phyloP scores from a whole-genome alignment of 1,284 basidiomycete species.

The Anthracocystis walkeri region DNA sequence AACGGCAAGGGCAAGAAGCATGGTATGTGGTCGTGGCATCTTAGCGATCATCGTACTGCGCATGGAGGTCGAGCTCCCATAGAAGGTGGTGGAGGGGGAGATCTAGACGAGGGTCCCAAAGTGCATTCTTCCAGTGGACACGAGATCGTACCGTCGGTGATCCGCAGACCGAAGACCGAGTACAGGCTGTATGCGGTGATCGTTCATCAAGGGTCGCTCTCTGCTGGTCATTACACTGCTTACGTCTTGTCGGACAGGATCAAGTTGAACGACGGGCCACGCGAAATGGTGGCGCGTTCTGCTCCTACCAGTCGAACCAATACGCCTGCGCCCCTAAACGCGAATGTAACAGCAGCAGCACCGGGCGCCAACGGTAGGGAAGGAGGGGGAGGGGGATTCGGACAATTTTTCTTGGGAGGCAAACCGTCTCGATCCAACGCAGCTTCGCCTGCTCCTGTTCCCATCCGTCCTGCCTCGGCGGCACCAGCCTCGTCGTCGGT shows the following conservation, averaged over 20 bases:
- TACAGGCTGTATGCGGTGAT: constrained; percentile 77
- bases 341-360: not conserved
- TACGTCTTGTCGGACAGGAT: constrained; percentile 59
- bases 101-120: constrained; percentile 43
- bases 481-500: constrained; percentile 23
- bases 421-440: constrained; percentile 17
- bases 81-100: constrained; percentile 15
- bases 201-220: constrained; percentile 75
- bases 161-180: constrained; percentile 48
- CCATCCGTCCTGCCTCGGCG: constrained; percentile 38
- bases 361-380: not conserved
- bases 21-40: constrained; percentile 49
- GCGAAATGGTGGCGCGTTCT: constrained; percentile 45
- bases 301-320: constrained; percentile 41
- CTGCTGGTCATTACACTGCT: constrained; percentile 62
- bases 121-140: constrained; percentile 26
- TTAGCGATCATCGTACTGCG: constrained; percentile 23
- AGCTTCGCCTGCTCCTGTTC: constrained; percentile 34
- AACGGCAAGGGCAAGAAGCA: constrained; percentile 35
- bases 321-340: constrained; percentile 33
- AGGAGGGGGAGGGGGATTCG: constrained; percentile 12
- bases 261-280: constrained; percentile 40
- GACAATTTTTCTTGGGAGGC: constrained; percentile 35
- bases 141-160: constrained; percentile 42
- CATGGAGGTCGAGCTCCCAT: not conserved